Evolutionary conservation across 768 basidiomycete genomes (phyloP).

Genomic region (Tricholoma bakamatsutake): DNA sequence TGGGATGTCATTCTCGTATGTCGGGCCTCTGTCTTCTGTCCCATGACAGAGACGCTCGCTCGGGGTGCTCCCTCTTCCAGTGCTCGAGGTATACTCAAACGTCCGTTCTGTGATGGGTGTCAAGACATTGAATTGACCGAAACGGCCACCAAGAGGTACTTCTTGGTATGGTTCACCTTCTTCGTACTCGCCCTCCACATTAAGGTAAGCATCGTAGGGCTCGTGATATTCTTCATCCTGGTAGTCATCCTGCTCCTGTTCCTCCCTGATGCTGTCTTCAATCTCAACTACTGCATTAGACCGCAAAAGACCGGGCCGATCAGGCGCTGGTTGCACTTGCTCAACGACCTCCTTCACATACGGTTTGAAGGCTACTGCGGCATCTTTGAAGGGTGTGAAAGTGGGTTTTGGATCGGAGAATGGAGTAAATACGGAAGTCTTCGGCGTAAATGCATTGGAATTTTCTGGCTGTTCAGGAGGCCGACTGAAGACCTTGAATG

Average conservation of each 20-base stretch:
- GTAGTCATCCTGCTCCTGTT: slow-evolving; percentile 25
- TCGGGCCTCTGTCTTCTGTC: slow-evolving; percentile 15
- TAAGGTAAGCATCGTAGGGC: slow-evolving; percentile 27
- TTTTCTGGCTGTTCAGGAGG: slow-evolving; percentile 50
- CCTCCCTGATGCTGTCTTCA: slow-evolving; percentile 25
- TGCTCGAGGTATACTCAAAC: slow-evolving; percentile 70
- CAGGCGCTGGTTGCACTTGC: neutral
- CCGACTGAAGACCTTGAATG: slow-evolving; percentile 68
- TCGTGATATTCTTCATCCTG: slow-evolving; percentile 27
- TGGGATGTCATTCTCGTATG: slow-evolving; percentile 18
- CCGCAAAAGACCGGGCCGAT: slow-evolving; percentile 12
- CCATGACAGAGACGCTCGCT: slow-evolving; percentile 22
- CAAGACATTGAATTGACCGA: slow-evolving; percentile 87
- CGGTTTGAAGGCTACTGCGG: slow-evolving; percentile 32
- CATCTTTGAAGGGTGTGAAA: slow-evolving; percentile 38
- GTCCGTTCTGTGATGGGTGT: slow-evolving; percentile 97
- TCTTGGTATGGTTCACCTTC: slow-evolving; percentile 37
- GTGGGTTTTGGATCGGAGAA: slow-evolving; percentile 28
- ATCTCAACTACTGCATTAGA: slow-evolving; percentile 21
- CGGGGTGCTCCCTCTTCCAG: slow-evolving; percentile 38
- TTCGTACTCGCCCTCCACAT: slow-evolving; percentile 28
- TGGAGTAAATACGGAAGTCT: slow-evolving; percentile 38
- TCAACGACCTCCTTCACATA: slow-evolving; percentile 19
- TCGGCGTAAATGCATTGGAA: slow-evolving; percentile 38
- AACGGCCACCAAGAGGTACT: slow-evolving; percentile 65